Conservation (phyloP, 805 yeast genomes). For the Myxozyma geophila region DNA sequence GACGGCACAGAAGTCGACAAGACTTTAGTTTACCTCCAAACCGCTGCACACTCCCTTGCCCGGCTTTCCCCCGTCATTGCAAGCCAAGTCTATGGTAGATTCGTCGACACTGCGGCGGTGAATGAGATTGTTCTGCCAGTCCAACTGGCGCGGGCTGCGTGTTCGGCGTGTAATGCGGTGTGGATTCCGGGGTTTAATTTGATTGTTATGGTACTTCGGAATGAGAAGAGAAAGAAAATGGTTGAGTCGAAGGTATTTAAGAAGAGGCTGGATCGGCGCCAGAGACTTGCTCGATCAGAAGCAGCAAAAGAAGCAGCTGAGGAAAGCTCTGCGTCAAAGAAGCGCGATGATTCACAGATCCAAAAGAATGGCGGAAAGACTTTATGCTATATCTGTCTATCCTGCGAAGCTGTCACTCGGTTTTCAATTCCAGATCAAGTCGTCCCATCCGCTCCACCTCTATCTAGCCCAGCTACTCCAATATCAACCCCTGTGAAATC, state of each 20-base stretch:
- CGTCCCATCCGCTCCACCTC: background rate
- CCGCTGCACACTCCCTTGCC: slow-evolving; percentile 27
- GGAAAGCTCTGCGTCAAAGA: background rate
- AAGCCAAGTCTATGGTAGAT: slow-evolving; percentile 18
- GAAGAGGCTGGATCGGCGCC: slow-evolving; percentile 10
- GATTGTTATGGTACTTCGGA: slow-evolving; percentile 11
- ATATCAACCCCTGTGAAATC: slow-evolving; percentile 1
- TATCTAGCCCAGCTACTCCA: background rate
- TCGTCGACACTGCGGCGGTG: slow-evolving; percentile 17
- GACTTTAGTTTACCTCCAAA: slow-evolving; percentile 19
- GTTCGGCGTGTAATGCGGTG: slow-evolving; percentile 27
- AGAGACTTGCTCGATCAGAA: background rate
- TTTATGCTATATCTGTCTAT: slow-evolving; percentile 25
- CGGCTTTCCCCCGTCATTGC: slow-evolving; percentile 21
- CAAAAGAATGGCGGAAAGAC: background rate
- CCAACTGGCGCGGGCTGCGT: slow-evolving; percentile 26
- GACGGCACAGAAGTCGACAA: background rate
- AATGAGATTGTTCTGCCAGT: slow-evolving; percentile 18
- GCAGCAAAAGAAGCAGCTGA: background rate
- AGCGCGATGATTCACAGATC: background rate
- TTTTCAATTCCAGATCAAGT: slow-evolving; percentile 15
- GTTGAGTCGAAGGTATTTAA: background rate
- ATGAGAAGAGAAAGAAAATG: slow-evolving; percentile 2
- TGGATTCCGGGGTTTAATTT: slow-evolving; percentile 35
- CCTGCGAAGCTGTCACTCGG: slow-evolving; percentile 23